Conservation (phyloP, 805 yeast species). For the Pichia gijzeniarum region DNA sequence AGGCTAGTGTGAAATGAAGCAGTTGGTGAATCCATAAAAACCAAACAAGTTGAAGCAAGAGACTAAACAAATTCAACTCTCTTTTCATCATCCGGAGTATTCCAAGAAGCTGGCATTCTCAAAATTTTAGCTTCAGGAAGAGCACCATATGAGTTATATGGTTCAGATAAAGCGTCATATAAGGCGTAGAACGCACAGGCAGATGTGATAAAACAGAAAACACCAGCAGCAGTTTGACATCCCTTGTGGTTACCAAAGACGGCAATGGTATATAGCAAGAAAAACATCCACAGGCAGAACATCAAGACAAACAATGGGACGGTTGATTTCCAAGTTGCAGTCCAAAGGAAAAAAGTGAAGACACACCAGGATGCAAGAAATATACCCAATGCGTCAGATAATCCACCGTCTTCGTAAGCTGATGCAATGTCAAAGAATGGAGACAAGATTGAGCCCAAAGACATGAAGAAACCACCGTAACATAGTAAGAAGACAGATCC, state of each 20-base stretch:
- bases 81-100: constrained; percentile 18
- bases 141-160: constrained; percentile 18
- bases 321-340: constrained; percentile 40
- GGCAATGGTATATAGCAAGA: constrained; percentile 35
- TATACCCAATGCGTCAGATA: constrained; percentile 38
- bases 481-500: constrained; percentile 41
- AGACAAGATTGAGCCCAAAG: constrained; percentile 37
- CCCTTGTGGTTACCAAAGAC: constrained; percentile 31
- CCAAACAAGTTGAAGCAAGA: neutral
- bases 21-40: too few relatives aligned
- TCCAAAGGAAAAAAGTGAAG: constrained; percentile 38
- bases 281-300: constrained; percentile 36
- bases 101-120: constrained; percentile 26
- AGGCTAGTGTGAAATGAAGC: too few relatives aligned
- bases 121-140: constrained; percentile 21
- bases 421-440: constrained; percentile 37
- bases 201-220: constrained; percentile 35
- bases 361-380: constrained; percentile 43
- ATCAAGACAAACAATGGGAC: constrained; percentile 33
- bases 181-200: constrained; percentile 37
- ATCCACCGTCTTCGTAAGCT: constrained; percentile 33
- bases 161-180: constrained; percentile 32
- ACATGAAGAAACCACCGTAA: constrained; percentile 45
- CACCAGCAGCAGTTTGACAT: constrained; percentile 36
- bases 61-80: constrained; percentile 18